Evolutionary conservation across 768 basidiomycete species (phyloP), one percentile per base, ranked within the genome.

Genomic region (Podaxis sp.): DNA sequence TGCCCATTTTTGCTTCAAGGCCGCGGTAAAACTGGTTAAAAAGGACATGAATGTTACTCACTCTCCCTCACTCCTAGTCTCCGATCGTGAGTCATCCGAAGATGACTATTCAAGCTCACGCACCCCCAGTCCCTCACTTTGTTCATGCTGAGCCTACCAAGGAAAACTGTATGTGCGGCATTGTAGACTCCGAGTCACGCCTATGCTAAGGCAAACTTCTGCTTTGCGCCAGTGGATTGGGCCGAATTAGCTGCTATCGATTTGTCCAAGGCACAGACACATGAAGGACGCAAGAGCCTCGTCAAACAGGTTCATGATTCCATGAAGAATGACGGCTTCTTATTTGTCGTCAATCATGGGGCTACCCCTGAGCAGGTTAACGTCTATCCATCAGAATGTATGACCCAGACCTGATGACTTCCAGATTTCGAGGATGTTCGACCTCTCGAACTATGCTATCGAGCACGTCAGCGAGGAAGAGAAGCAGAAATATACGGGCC

Each of bases 231-330:
- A 69, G 66, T 72, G 57, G 71, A 71, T 38, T 70, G 63, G 50
- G 83, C 79, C 3, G 78, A 82, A 25, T 74, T 85, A 7, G 70
- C 79, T 1, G 71, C 79, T 44, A 75, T 85, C 52, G 82, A 84
- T 64, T 65, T 85, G 18, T 71, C 80, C 21, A 71, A 74, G 59
- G 76, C 72, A 1, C 50, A 63, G 4, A 79, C 72, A 14, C 64
- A 67, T 1, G 74, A 79, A 56, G 75, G 72, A 2, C 74, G 77
- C 9, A 66, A 67, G 1, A 64, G 64, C 37, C 67, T 84, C 4
- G 75, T 76, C 0, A 56, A 60, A 4, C 72, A 79, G 63, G 72
- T 80, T 6, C 71, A 69, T 47, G 72, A 79, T 48, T 81, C 82
- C 2, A 73, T 83, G 67, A 61, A 65, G 13, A 68, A 66, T 3